Percentiles rank a stretch among this genome's conserved stretches.
phyloP scores from a whole-genome alignment of 371 early-diverging fungal species.

The Neoconidiobolus thromboides region DNA sequence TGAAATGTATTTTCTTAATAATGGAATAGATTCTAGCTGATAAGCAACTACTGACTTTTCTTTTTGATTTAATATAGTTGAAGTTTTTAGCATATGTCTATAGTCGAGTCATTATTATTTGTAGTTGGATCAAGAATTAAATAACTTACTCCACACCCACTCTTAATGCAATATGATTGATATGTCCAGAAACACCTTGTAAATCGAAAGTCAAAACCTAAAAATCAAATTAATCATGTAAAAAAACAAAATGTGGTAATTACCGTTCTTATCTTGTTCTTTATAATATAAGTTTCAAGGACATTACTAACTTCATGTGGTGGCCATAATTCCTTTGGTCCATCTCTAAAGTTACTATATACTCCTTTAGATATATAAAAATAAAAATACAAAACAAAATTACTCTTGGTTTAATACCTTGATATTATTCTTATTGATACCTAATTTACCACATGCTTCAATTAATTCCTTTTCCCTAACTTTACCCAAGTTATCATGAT shows the following conservation, averaged over 20 bases:
- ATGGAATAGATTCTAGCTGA: constrained; percentile 33
- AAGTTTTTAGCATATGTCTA: constrained; percentile 3
- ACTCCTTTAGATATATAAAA: not conserved
- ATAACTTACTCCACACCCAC: constrained; percentile 48
- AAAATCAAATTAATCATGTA: not conserved
- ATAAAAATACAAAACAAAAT: constrained; percentile 9
- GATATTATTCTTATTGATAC: constrained; percentile 34
- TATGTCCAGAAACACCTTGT: constrained; percentile 81
- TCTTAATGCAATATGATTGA: constrained; percentile 77
- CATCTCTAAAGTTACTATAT: constrained; percentile 49
- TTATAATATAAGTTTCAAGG: constrained; percentile 32
- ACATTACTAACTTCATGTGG: constrained; percentile 27
- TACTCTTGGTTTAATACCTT: constrained; percentile 45
- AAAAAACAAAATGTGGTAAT: not conserved
- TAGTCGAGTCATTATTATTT: not conserved
- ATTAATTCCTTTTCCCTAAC: constrained; percentile 60
- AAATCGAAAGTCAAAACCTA: constrained; percentile 88
- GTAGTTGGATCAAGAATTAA: not conserved
- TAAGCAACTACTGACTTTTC: constrained; percentile 19
- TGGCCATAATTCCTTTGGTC: constrained; percentile 52
- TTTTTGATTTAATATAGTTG: not conserved
- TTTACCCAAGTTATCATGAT: constrained; percentile 56
- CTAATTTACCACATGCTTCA: constrained; percentile 41
- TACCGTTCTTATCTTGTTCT: constrained; percentile 43
- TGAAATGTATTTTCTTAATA: constrained; percentile 61